Percentiles rank a stretch among this genome's conserved stretches.
These are phyloP conservation scores for Cercospora beticola DNA, from an alignment of 2,329 filamentous ascomycete genomes.

Conservation along the genomic window DNA sequence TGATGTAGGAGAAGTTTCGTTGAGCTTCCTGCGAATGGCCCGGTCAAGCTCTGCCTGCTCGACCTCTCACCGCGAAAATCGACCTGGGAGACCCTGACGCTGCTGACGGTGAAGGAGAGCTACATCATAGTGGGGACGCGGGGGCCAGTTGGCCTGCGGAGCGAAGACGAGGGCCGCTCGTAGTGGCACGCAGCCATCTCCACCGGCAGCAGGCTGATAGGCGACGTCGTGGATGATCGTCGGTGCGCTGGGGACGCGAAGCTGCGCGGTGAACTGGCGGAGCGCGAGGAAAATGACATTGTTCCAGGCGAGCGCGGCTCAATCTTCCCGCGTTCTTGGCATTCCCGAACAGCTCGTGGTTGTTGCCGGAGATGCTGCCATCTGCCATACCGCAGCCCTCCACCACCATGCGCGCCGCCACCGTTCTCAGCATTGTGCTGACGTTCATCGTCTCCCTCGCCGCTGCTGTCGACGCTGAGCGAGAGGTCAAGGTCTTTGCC, in stretches of 20 bases:
- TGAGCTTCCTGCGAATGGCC: constrained; percentile 4
- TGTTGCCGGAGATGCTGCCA: neutral
- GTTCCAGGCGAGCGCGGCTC: constrained; percentile 1
- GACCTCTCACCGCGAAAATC: constrained; percentile 10
- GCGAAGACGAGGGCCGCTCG: neutral
- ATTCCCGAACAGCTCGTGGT: neutral
- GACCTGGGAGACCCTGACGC: constrained; percentile 9
- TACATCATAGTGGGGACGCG: constrained; percentile 19
- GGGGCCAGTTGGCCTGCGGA: constrained; percentile 3
- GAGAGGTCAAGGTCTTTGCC: constrained; percentile 38
- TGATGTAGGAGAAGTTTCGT: constrained; percentile 2
- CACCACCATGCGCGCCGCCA: constrained; percentile 41
- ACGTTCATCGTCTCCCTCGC: constrained; percentile 38
- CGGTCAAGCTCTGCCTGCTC: constrained; percentile 2
- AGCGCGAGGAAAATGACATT: neutral
- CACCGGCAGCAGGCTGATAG: constrained; percentile 5
- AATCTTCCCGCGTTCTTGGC: constrained; percentile 7
- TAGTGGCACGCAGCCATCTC: neutral
- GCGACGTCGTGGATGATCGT: neutral
- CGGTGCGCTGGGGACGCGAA: constrained; percentile 1
- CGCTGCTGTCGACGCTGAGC: constrained; percentile 27
- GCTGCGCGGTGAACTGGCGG: neutral
- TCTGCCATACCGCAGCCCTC: constrained; percentile 3
- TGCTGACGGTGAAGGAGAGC: constrained; percentile 5
- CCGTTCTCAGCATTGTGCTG: constrained; percentile 40